Evolutionary conservation across 495 filamentous ascomycete genomes (phyloP).

Genomic region (Hypoxylon rickii): DNA sequence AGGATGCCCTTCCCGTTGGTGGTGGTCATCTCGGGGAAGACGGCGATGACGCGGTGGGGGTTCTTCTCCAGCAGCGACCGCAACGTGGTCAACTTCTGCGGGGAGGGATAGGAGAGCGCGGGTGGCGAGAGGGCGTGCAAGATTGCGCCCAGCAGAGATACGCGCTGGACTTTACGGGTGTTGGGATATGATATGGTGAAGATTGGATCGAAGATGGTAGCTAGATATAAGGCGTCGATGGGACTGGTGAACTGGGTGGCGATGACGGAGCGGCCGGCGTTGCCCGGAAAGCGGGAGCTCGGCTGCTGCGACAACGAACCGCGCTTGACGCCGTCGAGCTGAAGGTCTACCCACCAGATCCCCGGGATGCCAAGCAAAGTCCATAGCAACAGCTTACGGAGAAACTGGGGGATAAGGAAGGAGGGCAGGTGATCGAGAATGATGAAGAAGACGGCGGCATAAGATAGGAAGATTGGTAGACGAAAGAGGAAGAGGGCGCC

Average conservation of each 20-base stretch:
- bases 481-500: conserved; percentile 79
- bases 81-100: conserved; percentile 59
- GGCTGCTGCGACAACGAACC: conserved; percentile 68
- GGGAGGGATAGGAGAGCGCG: conserved; percentile 50
- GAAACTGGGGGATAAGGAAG: conserved; percentile 64
- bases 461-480: conserved; percentile 74
- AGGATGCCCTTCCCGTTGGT: conserved; percentile 94
- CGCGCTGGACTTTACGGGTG: conserved; percentile 70
- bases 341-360: conserved; percentile 97
- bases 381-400: conserved; percentile 86
- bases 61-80: conserved; percentile 64
- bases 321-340: conserved; percentile 92
- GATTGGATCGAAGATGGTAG: conserved; percentile 93
- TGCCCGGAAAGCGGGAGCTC: conserved; percentile 70
- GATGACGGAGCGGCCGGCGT: conserved; percentile 68
- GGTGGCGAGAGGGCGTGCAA: conserved; percentile 71
- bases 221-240: conserved; percentile 92
- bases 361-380: conserved; percentile 81
- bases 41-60: conserved; percentile 73
- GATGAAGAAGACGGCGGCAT: conserved; percentile 72
- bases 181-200: conserved; percentile 83
- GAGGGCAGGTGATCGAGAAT: conserved; percentile 79
- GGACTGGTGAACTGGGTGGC: conserved; percentile 89
- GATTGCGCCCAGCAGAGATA: conserved; percentile 77
- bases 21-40: conserved; percentile 92